Evolutionary conservation across 2,329 filamentous ascomycete species (phyloP).

Genomic region (Monilinia polystroma): DNA sequence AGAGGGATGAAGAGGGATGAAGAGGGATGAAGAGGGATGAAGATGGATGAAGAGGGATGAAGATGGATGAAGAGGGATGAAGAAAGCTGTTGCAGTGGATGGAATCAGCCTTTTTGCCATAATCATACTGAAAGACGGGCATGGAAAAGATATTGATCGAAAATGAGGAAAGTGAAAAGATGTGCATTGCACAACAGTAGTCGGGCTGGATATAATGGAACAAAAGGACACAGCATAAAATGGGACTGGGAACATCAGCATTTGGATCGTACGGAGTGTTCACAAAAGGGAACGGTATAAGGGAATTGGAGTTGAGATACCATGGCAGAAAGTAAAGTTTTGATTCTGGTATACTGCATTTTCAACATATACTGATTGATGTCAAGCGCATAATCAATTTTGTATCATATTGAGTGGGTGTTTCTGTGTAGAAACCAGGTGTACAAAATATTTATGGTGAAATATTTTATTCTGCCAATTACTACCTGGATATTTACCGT

Average conservation of each 20-base stretch:
- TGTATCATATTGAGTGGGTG: constrained; percentile 6
- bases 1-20: too few relatives aligned
- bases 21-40: too few relatives aligned
- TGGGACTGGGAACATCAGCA: constrained; percentile 1
- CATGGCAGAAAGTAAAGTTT: background rate
- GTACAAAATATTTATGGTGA: background rate
- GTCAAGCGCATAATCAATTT: constrained; percentile 2
- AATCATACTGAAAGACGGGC: background rate
- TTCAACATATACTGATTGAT: constrained; percentile 3
- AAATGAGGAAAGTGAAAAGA: background rate
- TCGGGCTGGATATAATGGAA: constrained; percentile 1
- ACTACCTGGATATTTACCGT: too few relatives aligned
- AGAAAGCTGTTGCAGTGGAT: background rate
- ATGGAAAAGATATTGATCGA: background rate
- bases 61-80: too few relatives aligned
- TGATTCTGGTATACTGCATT: constrained; percentile 10
- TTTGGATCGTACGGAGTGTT: constrained; percentile 19
- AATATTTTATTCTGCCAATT: background rate
- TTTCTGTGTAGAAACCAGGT: background rate
- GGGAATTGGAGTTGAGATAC: constrained; percentile 15
- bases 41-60: too few relatives aligned
- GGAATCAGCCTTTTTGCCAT: background rate
- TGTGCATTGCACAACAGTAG: background rate
- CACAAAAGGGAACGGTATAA: constrained; percentile 5
- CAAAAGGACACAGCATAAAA: constrained; percentile 9